Evolutionary conservation across 164 flowering plant genomes (phyloP).

Genomic region (Piper betle): DNA sequence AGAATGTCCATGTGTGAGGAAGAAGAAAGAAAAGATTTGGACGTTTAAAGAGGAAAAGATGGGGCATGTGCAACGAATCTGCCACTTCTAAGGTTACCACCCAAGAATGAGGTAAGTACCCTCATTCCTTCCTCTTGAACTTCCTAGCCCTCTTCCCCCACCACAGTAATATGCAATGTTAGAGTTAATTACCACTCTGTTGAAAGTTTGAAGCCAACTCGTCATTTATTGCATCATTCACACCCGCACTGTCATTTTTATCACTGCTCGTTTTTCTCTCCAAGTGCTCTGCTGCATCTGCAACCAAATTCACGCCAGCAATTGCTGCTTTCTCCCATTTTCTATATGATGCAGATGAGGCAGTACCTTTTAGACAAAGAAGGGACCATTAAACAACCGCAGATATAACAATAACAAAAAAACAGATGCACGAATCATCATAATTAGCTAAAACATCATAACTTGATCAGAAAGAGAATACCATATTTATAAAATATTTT

Average conservation of each 20-base stretch:
- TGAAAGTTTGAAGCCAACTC: constrained; percentile 6
- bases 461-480: too few relatives aligned
- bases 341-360: constrained; percentile 61
- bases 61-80: not conserved
- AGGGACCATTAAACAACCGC: not conserved
- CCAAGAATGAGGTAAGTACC: too few relatives aligned
- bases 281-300: constrained; percentile 99
- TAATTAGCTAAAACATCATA: not conserved
- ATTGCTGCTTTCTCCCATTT: constrained; percentile 98
- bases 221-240: constrained; percentile 10
- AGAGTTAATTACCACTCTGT: constrained; percentile 6
- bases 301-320: constrained; percentile 95
- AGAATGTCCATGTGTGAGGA: not conserved
- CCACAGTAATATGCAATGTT: too few relatives aligned
- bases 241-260: constrained; percentile 26
- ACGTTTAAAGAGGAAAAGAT: not conserved
- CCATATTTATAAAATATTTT: too few relatives aligned
- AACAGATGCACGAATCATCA: not conserved
- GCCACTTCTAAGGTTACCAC: not conserved
- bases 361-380: constrained; percentile 23
- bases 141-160: too few relatives aligned
- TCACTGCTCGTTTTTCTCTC: constrained; percentile 38
- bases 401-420: not conserved
- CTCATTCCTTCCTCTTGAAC: too few relatives aligned
- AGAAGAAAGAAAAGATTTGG: not conserved